These are phyloP conservation scores for Acorus gramineus DNA, from an alignment of 106 monocot species.

Conservation along the genomic window DNA sequence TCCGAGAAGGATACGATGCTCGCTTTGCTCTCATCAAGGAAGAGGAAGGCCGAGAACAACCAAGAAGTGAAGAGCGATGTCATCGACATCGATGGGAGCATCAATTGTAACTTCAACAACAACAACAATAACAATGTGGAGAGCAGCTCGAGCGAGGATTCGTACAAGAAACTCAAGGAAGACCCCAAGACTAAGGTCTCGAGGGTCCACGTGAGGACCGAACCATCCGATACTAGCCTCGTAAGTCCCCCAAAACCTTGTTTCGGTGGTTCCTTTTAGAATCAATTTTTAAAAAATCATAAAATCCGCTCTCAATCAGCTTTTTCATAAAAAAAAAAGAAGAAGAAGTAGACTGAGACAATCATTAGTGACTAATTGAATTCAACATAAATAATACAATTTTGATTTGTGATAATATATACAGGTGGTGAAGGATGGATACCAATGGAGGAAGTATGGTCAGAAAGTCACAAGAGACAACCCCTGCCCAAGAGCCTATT, in stretches of 20 bases:
- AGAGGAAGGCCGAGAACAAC: conserved; percentile 20
- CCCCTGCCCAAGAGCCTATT: conserved; percentile 78
- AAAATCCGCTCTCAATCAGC: too few relatives aligned
- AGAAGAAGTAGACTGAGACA: too few relatives aligned
- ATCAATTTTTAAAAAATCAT: too few relatives aligned
- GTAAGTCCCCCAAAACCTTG: conserved; percentile 19
- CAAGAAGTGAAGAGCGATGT: neutral
- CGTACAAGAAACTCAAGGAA: conserved; percentile 18
- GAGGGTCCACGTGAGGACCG: conserved; percentile 26
- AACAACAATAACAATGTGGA: neutral
- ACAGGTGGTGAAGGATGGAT: conserved; percentile 60
- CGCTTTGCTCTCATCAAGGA: conserved; percentile 7
- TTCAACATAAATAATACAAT: too few relatives aligned
- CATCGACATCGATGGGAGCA: neutral
- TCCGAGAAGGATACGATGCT: neutral
- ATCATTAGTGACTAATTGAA: too few relatives aligned
- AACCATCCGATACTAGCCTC: conserved; percentile 38
- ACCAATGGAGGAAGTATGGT: conserved; percentile 74
- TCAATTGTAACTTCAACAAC: neutral
- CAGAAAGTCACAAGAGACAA: conserved; percentile 78
- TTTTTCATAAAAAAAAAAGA: too few relatives aligned
- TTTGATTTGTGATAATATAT: neutral
- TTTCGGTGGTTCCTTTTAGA: neutral
- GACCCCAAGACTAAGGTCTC: conserved; percentile 26
- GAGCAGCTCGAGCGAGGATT: conserved; percentile 19